Conservation (phyloP, 2,329 filamentous ascomycete species). For the Ophiostoma ulmi region DNA sequence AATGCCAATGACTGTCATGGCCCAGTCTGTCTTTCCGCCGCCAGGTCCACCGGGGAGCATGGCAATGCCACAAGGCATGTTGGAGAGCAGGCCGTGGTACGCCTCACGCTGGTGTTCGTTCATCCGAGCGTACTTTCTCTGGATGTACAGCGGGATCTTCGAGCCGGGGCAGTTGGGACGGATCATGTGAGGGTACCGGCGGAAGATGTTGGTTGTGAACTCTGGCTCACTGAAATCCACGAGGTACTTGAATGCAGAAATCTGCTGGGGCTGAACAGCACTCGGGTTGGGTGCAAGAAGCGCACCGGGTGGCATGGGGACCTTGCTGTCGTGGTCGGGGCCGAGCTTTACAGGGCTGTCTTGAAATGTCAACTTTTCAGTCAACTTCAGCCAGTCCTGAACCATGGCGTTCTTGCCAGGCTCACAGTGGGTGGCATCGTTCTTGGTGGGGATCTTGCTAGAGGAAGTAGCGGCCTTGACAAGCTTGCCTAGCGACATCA, state of each 20-base stretch:
- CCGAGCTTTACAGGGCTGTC: background rate
- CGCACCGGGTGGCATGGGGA: background rate
- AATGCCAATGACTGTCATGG: slow-evolving; percentile 39
- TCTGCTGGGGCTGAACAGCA: slow-evolving; percentile 25
- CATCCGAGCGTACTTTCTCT: slow-evolving; percentile 33
- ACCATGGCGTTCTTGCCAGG: background rate
- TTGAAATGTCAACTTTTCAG: background rate
- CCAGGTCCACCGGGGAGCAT: slow-evolving; percentile 46
- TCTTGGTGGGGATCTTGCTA: background rate
- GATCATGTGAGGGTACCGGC: slow-evolving; percentile 29
- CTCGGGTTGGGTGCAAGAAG: slow-evolving; percentile 7
- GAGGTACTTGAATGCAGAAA: slow-evolving; percentile 28
- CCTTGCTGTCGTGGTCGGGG: background rate
- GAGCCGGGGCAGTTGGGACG: slow-evolving; percentile 21
- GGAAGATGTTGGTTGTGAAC: slow-evolving; percentile 28
- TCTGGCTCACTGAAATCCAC: slow-evolving; percentile 28
- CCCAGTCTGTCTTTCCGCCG: slow-evolving; percentile 46
- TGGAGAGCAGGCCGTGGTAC: slow-evolving; percentile 35
- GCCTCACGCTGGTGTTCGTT: slow-evolving; percentile 39
- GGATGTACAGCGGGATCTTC: slow-evolving; percentile 24
- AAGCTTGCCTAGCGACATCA: slow-evolving; percentile 24
- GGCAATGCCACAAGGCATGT: slow-evolving; percentile 41
- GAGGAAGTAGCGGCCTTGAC: slow-evolving; percentile 8
- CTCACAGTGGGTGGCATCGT: background rate
- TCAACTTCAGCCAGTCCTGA: slow-evolving; percentile 13